phyloP scores from a whole-genome alignment of 345 rosid genomes.

The Moricandia arvensis region DNA sequence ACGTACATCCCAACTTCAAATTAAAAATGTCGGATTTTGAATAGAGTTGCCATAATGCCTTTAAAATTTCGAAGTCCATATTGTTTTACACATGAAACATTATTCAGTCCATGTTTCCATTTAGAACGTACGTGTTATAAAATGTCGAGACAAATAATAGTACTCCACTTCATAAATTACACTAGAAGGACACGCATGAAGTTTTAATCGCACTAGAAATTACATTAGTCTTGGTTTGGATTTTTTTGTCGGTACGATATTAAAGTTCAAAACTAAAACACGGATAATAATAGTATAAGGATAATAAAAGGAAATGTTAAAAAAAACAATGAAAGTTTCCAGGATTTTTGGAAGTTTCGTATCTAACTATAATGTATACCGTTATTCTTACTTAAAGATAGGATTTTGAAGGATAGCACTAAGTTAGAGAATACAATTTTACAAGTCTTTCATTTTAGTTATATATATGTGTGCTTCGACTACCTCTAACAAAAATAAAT shows the following conservation, averaged over 20 bases:
- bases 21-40: conserved; percentile 1
- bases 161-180: too few species aligned
- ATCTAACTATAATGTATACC: not conserved
- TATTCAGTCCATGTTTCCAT: not conserved
- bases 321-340: conserved; percentile 23
- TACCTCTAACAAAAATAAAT: not conserved
- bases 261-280: not conserved
- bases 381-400: not conserved
- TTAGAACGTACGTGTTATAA: not conserved
- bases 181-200: not conserved
- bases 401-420: not conserved
- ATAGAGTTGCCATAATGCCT: not conserved
- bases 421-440: not conserved
- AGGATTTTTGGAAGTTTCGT: conserved; percentile 24
- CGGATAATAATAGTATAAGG: not conserved
- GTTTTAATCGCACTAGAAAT: not conserved
- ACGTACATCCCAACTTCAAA: conserved; percentile 22
- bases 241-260: not conserved
- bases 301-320: conserved; percentile 8
- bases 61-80: not conserved
- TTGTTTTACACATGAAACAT: conserved; percentile 3
- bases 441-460: not conserved
- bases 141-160: too few species aligned
- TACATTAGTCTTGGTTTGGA: conserved; percentile 1
- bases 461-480: not conserved